These are phyloP conservation scores for Colletotrichum sojae DNA, from an alignment of 2,329 filamentous ascomycete genomes.

Conservation along the genomic window DNA sequence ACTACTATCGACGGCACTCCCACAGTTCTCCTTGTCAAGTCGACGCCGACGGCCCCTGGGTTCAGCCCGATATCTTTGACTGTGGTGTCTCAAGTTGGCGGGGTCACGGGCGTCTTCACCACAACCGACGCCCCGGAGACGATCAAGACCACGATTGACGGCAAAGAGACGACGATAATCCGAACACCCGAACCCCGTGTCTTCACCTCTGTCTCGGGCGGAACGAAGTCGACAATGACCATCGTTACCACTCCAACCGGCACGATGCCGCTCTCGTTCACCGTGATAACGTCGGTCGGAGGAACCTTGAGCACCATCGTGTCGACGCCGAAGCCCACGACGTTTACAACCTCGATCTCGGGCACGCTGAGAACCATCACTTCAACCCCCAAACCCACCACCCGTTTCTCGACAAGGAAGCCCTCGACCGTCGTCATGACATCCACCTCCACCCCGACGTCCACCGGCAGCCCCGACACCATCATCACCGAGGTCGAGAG, in stretches of 20 bases:
- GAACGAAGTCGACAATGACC: slow-evolving; percentile 45
- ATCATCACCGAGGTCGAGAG: slow-evolving; percentile 44
- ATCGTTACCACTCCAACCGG: slow-evolving; percentile 47
- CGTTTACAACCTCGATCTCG: slow-evolving; percentile 46
- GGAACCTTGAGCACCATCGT: slow-evolving; percentile 41
- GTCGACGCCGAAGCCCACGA: slow-evolving; percentile 41
- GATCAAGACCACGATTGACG: slow-evolving; percentile 45
- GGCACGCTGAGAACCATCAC: slow-evolving; percentile 48
- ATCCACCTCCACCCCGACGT: slow-evolving; percentile 39
- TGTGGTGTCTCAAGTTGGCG: slow-evolving; percentile 45
- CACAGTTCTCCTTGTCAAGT: slow-evolving; percentile 39
- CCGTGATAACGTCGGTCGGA: slow-evolving; percentile 46
- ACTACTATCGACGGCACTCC: slow-evolving; percentile 40
- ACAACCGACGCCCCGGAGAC: slow-evolving; percentile 44
- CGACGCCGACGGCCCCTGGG: slow-evolving; percentile 42
- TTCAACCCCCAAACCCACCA: slow-evolving; percentile 46
- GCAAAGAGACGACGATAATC: slow-evolving; percentile 44
- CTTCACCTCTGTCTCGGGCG: slow-evolving; percentile 47
- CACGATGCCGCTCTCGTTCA: slow-evolving; percentile 39
- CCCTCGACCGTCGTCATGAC: slow-evolving; percentile 45
- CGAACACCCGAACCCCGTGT: slow-evolving; percentile 45
- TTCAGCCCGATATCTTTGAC: slow-evolving; percentile 45
- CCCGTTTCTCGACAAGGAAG: slow-evolving; percentile 44
- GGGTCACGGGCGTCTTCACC: slow-evolving; percentile 45
- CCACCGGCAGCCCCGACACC: slow-evolving; percentile 7